Evolutionary conservation across 106 monocot species (phyloP), one percentile per base, ranked within the genome.

Genomic region (Dendrobium huoshanense): DNA sequence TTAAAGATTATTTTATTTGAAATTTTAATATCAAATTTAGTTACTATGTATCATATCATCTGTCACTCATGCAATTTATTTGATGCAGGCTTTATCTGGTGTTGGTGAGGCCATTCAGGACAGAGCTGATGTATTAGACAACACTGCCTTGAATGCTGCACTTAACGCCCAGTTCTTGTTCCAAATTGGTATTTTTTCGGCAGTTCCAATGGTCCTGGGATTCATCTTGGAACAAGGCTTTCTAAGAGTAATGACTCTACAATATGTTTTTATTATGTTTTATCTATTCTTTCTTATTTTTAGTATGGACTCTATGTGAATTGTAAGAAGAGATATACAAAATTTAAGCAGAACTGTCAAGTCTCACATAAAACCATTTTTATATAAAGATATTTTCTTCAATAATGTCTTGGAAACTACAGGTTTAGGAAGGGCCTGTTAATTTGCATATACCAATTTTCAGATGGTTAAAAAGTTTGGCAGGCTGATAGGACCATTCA

Each of bases 141-240:
- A 95, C 75, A 91, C 91, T 79, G 92, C 92, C 22, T 80, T 95
- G 42, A 74, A 88, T 89, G 84, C 95, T 75, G 95, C 95, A 76
- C 89, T 95, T 6, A 95, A 95, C 43, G 83, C 95, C 67, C 95
- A 95, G 65, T 95, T 95, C 81, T 79, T 95, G 19, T 89, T 95
- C 81, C 95, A 95, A 77, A 95, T 95, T 85, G 95, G 95, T 83
- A 80, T 89, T 64, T 95, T 95, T 78, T 89, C 92, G 86, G 95
- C 95, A 49, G 61, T 95, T 88, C 95, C 92, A 17, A 95, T 95
- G 95, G 80, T 95, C 79, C 74, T 95, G 78, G 95, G 95, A 44
- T 88, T 91, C 73, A 95, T 95, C 61, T 78, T 95, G 70, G 92
- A 95, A 67, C 80, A 88, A 84, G 95, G 92, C 75, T 88, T 95